phyloP scores from a whole-genome alignment of 495 filamentous ascomycete species.

The Lophium mytilinum region DNA sequence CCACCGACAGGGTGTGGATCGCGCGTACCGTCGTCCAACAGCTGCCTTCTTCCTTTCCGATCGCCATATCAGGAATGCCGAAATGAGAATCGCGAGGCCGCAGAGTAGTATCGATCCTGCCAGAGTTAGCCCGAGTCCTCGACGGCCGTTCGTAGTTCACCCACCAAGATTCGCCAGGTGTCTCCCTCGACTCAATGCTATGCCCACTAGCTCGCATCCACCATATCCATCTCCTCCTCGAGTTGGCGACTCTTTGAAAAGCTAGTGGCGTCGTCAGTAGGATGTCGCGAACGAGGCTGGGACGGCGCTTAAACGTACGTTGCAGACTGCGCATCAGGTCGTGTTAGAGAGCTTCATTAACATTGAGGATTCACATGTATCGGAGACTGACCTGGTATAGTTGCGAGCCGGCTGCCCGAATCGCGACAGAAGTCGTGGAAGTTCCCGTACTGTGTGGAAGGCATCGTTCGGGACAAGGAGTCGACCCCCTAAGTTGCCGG shows the following conservation, averaged over 20 bases:
- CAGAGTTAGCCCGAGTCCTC: slow-evolving; percentile 3
- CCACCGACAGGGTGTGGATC: background rate
- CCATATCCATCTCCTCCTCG: slow-evolving; percentile 40
- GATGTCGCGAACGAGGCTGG: background rate
- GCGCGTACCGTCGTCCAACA: slow-evolving; percentile 75
- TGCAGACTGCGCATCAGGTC: slow-evolving; percentile 16
- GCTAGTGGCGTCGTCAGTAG: slow-evolving; percentile 32
- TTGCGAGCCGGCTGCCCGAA: slow-evolving; percentile 44
- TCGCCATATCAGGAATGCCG: slow-evolving; percentile 58
- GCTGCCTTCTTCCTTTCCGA: slow-evolving; percentile 93
- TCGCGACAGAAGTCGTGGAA: slow-evolving; percentile 87
- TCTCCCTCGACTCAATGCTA: slow-evolving; percentile 53
- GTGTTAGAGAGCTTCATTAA: background rate
- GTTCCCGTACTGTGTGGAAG: slow-evolving; percentile 21
- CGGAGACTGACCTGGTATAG: slow-evolving; percentile 72
- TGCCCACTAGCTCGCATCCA: slow-evolving; percentile 66
- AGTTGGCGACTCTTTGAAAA: slow-evolving; percentile 49
- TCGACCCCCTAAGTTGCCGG: background rate
- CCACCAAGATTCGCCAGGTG: slow-evolving; percentile 79
- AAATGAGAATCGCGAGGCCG: slow-evolving; percentile 63
- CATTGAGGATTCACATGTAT: background rate
- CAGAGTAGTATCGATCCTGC: slow-evolving; percentile 85
- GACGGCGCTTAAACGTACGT: slow-evolving; percentile 12
- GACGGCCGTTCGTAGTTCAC: slow-evolving; percentile 26
- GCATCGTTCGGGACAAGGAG: slow-evolving; percentile 4